Base-by-base conservation (phyloP, 2,329 filamentous ascomycete species). In the Parafenestella ontariensis region DNA sequence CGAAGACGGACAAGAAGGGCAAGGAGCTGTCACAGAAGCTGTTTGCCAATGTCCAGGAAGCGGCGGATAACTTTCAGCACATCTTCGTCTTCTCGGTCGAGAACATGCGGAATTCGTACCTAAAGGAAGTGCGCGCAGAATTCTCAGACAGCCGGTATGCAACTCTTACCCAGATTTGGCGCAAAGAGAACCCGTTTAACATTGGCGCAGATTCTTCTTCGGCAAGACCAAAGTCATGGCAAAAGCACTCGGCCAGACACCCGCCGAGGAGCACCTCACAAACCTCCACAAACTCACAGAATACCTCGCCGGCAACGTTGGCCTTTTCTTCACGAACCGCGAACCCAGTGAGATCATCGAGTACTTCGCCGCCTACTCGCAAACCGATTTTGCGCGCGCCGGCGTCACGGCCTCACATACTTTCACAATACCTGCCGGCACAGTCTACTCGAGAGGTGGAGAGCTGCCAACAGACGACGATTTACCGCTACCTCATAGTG, bases 201-300 rank as follows among this genome's bases (percentile, higher is more conserved):
- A 40, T 39, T 29, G 53, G 41, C 41, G 43, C 69, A 95, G 93
- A 68, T 82, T 99, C 76, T 98, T 98, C 87, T 98, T 97, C 79
- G 95, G 94, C 80, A 99, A 98, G 83, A 98, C 94, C 56, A 98
- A 98, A 81, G 93, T 99, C 77, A 98, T 98, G 92, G 88, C 91
- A 69, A 94, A 95, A 79, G 93, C 95, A 52, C 89, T 99, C 23
- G 95, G 95, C 73, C 85, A 85, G 62, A 88, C 83, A 49, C 83
- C 87, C 64, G 89, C 90, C 71, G 89, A 91, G 70, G 91, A 93
- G 79, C 85, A 90, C 78, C 90, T 91, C 65, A 86, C 90, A 40
- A 91, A 91, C 73, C 86, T 95, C 69, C 83, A 91, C 74, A 79
- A 81, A 59, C 86, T 97, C 54, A 80, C 85, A 18, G 81, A 81